Evolutionary conservation across 257 asterid species (phyloP).

Genomic region (Nicotiana knightiana): DNA sequence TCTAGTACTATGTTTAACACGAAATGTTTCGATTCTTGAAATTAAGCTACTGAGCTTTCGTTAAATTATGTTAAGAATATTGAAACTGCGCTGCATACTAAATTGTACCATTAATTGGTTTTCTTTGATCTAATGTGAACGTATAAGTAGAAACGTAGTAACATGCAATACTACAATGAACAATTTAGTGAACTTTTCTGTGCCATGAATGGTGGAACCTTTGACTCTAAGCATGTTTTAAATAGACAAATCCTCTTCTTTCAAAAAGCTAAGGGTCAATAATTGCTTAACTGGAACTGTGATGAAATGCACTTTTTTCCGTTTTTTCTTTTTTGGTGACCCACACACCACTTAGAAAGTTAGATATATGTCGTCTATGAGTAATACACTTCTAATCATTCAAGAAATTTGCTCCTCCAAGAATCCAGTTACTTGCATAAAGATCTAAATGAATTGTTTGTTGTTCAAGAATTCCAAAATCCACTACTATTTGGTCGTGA

Average conservation of each 20-base stretch:
- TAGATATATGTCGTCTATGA: neutral
- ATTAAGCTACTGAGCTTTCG: neutral
- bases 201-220: neutral
- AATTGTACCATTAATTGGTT: neutral
- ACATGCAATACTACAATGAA: too few species aligned
- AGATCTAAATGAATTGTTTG: neutral
- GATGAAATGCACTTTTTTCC: constrained; percentile 30
- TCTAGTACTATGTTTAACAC: neutral
- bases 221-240: constrained; percentile 3
- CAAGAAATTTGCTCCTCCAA: neutral
- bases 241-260: neutral
- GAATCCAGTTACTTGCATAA: neutral
- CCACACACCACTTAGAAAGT: neutral
- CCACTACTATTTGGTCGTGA: neutral
- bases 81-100: neutral
- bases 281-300: constrained; percentile 38
- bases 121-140: neutral
- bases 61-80: neutral
- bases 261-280: constrained; percentile 34
- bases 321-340: neutral
- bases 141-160: neutral
- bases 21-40: neutral
- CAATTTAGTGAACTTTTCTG: neutral
- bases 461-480: neutral
- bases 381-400: neutral